Evolutionary conservation across 2,329 filamentous ascomycete species (phyloP), one percentile per base, ranked within the genome.

Genomic region (Atkinsonella texensis): DNA sequence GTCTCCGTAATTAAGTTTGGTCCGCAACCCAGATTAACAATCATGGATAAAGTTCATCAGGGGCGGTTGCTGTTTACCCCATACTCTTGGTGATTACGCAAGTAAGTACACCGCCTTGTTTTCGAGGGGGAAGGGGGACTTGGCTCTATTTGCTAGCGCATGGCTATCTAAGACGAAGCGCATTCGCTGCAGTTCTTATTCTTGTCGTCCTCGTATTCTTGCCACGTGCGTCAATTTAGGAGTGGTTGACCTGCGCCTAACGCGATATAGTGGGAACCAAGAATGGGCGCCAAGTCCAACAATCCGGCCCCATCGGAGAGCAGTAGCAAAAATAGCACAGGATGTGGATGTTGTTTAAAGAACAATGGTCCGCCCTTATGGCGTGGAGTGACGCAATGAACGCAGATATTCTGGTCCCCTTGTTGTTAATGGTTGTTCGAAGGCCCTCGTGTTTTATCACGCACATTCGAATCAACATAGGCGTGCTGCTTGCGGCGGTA

Each of bases 301-400:
- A 28, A 45, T 13, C 43, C 28, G 10, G 44, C 20, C 20, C 48
- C 31, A 38, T 48, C 40, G 18, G 50, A 28, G 38, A 35, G 44
- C 44, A 50, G 44, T 20, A 31, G 46, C 48, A 53, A 53, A 44
- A 53, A 53, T 53, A 50, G 51, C 48, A 50, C 35, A 35, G 4
- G 12, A n/a, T 6, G 20, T 40, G 35, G 35, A 40, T 48, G 33
- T 12, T 41, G 35, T 12, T n/a, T 9, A 38, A 17, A n/a, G 10
- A n/a, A 32, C 38, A 17, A n/a, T 48, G 11, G 11, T 17, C 13
- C 0, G 41, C 18, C 28, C 28, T 28, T 28, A 28, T 28, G 28
- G 28, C 28, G 28, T 8, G 28, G 12, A 9, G 2, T 7, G 6
- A 28, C 18, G 12, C 17, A 43, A 43, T 20, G 11, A 42, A 42